Percentiles rank a stretch among this genome's conserved stretches.
phyloP scores from a whole-genome alignment of 768 basidiomycete genomes.

The Lentinus brumalis region DNA sequence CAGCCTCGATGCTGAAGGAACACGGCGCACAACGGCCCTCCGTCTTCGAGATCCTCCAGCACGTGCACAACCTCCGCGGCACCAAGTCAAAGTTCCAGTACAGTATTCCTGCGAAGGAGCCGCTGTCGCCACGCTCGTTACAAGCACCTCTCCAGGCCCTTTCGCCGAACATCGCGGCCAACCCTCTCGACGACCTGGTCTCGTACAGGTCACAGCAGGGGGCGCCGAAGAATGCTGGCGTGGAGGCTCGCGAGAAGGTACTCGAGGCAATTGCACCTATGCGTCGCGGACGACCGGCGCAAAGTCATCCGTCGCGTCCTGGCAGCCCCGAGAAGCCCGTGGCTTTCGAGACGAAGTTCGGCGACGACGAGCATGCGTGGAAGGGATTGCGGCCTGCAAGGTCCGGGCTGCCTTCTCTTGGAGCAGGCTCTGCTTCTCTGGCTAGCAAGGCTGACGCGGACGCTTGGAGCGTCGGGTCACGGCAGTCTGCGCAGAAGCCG shows the following conservation, averaged over 20 bases:
- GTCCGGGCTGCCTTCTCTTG: slow-evolving; percentile 28
- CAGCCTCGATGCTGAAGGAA: slow-evolving; percentile 92
- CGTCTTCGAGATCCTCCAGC: slow-evolving; percentile 82
- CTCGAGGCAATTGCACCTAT: slow-evolving; percentile 80
- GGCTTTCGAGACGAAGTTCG: slow-evolving; percentile 28
- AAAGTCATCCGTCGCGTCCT: slow-evolving; percentile 25
- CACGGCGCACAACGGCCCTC: slow-evolving; percentile 84
- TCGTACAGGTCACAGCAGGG: slow-evolving; percentile 37
- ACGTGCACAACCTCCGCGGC: slow-evolving; percentile 85
- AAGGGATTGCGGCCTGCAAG: slow-evolving; percentile 27
- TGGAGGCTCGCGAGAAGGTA: slow-evolving; percentile 75
- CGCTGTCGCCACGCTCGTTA: slow-evolving; percentile 44
- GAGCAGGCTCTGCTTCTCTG: slow-evolving; percentile 15
- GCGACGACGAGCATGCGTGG: slow-evolving; percentile 31
- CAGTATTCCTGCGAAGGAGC: slow-evolving; percentile 50
- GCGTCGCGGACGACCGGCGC: slow-evolving; percentile 65
- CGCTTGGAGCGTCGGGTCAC: slow-evolving; percentile 27
- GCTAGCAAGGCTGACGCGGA: slow-evolving; percentile 29
- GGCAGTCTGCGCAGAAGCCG: slow-evolving; percentile 15
- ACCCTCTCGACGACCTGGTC: slow-evolving; percentile 41
- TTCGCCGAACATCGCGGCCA: slow-evolving; percentile 24
- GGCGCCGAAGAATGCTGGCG: slow-evolving; percentile 49
- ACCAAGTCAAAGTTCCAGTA: slow-evolving; percentile 83
- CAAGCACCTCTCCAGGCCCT: slow-evolving; percentile 27
- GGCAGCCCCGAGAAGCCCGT: slow-evolving; percentile 30